A percentile compares a stretch with the other conserved stretches of the same genome.
Evolutionary conservation across 2,329 filamentous ascomycete species (phyloP).

Genomic region (Arthroderma uncinatum): DNA sequence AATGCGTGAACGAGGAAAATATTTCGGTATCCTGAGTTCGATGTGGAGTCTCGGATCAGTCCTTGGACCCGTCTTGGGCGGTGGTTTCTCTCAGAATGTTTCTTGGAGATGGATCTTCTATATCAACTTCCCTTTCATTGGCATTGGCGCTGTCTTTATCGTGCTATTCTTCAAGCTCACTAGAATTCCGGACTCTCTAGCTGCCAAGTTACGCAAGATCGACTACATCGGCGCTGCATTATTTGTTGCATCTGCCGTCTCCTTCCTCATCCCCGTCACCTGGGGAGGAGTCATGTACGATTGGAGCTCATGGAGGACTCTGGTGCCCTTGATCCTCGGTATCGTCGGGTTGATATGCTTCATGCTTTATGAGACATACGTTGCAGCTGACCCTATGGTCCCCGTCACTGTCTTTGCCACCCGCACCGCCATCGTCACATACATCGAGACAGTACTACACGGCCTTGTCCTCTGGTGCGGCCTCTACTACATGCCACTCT

Average conservation of each 20-base stretch:
- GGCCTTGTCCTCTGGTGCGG: conserved; percentile 41
- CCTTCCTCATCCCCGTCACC: conserved; percentile 51
- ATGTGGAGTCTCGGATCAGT: conserved; percentile 34
- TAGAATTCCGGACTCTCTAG: conserved; percentile 37
- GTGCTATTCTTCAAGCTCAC: conserved; percentile 45
- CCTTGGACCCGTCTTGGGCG: conserved; percentile 33
- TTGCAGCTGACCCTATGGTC: conserved; percentile 43
- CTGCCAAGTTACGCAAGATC: conserved; percentile 42
- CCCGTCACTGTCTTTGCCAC: conserved; percentile 37
- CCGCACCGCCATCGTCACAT: conserved; percentile 40
- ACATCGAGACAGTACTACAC: conserved; percentile 46
- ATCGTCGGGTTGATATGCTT: conserved; percentile 42
- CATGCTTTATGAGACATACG: conserved; percentile 43
- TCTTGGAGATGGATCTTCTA: conserved; percentile 51
- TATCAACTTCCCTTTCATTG: conserved; percentile 50
- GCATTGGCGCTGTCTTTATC: conserved; percentile 38
- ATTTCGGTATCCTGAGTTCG: conserved; percentile 30
- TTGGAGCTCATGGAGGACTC: conserved; percentile 51
- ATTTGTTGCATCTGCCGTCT: conserved; percentile 49
- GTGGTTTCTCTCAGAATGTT: conserved; percentile 31
- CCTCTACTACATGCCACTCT: conserved; percentile 45
- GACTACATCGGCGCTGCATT: conserved; percentile 54
- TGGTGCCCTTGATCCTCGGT: conserved; percentile 52
- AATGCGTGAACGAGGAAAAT: conserved; percentile 29
- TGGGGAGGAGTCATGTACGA: conserved; percentile 56